Percentiles rank a stretch among this genome's conserved stretches.
Conservation (phyloP, 768 basidiomycete species). For the Calocera viscosa region DNA sequence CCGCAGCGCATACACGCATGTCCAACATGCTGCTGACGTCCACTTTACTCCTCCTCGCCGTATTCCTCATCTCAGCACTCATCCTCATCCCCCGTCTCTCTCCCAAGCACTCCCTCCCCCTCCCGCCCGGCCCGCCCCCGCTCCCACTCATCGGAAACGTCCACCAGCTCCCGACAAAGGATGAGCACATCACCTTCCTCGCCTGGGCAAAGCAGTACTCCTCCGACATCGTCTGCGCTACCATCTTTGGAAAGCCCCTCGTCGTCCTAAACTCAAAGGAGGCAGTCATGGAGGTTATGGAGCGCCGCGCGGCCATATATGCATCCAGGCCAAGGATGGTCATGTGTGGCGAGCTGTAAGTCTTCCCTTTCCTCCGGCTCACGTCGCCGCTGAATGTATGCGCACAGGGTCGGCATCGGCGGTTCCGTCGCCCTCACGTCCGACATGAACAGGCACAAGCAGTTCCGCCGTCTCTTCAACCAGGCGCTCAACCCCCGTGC, state of each 20-base stretch:
- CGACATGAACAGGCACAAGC: conserved; percentile 28
- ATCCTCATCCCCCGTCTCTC: neutral
- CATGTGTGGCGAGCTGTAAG: neutral
- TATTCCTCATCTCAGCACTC: neutral
- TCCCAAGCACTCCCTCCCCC: conserved; percentile 11
- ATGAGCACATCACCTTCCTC: conserved; percentile 19
- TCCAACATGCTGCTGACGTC: neutral
- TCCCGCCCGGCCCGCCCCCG: conserved; percentile 13
- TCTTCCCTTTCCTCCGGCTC: neutral
- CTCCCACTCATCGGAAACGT: conserved; percentile 13
- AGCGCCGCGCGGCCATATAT: neutral
- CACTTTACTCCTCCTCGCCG: conserved; percentile 1
- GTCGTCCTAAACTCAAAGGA: conserved; percentile 5
- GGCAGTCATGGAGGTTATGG: neutral
- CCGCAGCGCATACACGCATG: neutral
- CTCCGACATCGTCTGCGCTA: conserved; percentile 8
- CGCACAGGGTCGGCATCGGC: conserved; percentile 28
- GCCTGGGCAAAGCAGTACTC: conserved; percentile 20
- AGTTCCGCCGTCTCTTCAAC: conserved; percentile 34
- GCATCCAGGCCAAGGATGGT: conserved; percentile 1
- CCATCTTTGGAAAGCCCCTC: neutral
- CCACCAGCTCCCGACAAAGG: conserved; percentile 13
- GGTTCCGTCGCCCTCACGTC: conserved; percentile 37
- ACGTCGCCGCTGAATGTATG: conserved; percentile 23
- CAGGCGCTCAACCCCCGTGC: conserved; percentile 29